Evolutionary conservation across 2,329 filamentous ascomycete genomes (phyloP).

Genomic region (Aspergillus spinulosporus): DNA sequence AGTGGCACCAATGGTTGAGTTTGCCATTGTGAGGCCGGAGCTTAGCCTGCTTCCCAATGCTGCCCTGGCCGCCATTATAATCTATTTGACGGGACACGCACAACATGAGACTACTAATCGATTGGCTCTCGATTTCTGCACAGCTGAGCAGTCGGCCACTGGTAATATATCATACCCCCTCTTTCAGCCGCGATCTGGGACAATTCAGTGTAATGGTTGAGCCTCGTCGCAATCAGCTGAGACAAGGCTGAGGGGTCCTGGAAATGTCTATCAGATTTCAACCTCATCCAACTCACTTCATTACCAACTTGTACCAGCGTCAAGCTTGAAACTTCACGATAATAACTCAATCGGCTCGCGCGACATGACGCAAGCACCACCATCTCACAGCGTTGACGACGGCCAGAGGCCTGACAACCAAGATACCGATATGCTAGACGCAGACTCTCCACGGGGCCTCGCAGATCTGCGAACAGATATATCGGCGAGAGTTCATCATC

Average conservation of each 20-base stretch:
- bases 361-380: not conserved
- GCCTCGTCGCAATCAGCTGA: not conserved
- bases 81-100: not conserved
- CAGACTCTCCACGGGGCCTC: not conserved
- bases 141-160: not conserved
- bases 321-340: not conserved
- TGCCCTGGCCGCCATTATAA: not conserved
- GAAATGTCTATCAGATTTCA: not conserved
- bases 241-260: not conserved
- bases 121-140: not conserved
- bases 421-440: conserved; percentile 1
- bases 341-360: not conserved
- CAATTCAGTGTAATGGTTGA: not conserved
- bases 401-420: not conserved
- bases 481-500: not conserved
- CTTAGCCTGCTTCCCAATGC: not conserved
- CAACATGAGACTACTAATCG: not conserved
- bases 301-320: not conserved
- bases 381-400: not conserved
- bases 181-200: not conserved
- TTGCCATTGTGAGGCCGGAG: not conserved
- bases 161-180: not conserved
- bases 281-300: not conserved
- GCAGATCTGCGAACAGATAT: not conserved
- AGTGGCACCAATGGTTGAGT: not conserved